Base-by-base conservation (phyloP, 2,329 filamentous ascomycete species). In the Beauveria sp. region DNA sequence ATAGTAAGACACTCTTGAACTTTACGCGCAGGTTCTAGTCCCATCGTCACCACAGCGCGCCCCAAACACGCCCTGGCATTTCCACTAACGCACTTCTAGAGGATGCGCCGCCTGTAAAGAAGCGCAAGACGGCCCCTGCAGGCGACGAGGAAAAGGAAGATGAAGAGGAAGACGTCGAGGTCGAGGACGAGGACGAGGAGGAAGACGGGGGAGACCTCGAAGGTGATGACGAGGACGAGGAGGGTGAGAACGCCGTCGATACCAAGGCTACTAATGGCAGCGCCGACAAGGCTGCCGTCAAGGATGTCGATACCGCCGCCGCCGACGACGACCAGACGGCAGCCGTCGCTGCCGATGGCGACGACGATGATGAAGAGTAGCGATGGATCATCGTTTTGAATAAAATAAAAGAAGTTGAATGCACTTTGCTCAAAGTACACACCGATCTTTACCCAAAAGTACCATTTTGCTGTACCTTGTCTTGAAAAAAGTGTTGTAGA, bases 81-180 rank as follows among this genome's bases (percentile, higher is more conserved):
- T 40, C 30, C 26, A 47, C 59, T 58, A 49, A 59, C 43, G 28
- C 43, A 14, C 5, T 26, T 2, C 30, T 10, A 77, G 73, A 71
- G 58, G 70, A 74, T 63, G 74, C 75, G 58, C 79, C 78, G 54
- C 80, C 80, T 43, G 76, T 76, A 61, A 82, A 82, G 75, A 81
- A 81, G 73, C 76, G 75, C 67, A 82, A 81, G 77, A 80, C 77
- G 61, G 67, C 72, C 26, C 70, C 70, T 28, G 66, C 70, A 12
- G 64, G 63, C 5, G 74, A 73, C 0, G 73, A 74, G 14, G 71
- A 71, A 1, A 73, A 71, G 12, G 72, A 65, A 0, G 72, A 74
- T 7, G 66, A 64, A 9, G 66, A 57, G 4, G 68, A 66, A 2
- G 70, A 64, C 6, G 71, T 70, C 6, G 67, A 58, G 14, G 62